phyloP scores from a whole-genome alignment of 1,284 basidiomycete genomes.

The Cutaneotrichosporon sp. region DNA sequence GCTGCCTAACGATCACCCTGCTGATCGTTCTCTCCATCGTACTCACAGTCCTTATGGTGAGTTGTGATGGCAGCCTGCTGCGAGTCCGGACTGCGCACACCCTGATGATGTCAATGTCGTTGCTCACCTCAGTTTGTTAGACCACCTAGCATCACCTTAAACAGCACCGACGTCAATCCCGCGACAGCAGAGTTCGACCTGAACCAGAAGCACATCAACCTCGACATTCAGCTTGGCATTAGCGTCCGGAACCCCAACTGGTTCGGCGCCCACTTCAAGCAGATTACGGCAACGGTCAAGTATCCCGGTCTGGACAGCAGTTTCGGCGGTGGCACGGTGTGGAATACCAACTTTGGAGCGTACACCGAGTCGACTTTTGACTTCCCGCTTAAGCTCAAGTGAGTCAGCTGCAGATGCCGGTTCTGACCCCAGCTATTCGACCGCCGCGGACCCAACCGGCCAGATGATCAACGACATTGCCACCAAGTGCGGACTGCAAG shows the following conservation, averaged over 20 bases:
- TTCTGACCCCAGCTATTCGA: conserved; percentile 22
- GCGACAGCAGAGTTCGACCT: conserved; percentile 12
- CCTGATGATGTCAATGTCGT: no score
- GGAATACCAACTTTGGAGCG: conserved; percentile 65
- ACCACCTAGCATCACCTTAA: conserved; percentile 70
- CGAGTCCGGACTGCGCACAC: background rate
- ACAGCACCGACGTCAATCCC: conserved; percentile 57
- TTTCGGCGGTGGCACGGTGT: conserved; percentile 66
- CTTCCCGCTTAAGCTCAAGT: conserved; percentile 73
- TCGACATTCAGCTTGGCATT: conserved; percentile 69
- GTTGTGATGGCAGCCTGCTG: conserved; percentile 32
- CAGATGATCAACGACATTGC: conserved; percentile 15
- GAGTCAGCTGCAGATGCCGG: conserved; percentile 18
- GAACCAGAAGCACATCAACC: conserved; percentile 25
- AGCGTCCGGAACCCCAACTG: conserved; percentile 85
- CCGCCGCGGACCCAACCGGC: conserved; percentile 5
- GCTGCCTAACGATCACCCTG: conserved; percentile 53
- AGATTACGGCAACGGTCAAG: conserved; percentile 66
- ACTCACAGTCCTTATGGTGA: conserved; percentile 68
- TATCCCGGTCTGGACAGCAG: conserved; percentile 67
- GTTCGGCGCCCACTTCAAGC: conserved; percentile 70
- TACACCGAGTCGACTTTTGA: conserved; percentile 69
- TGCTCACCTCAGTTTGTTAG: conserved; percentile 64
- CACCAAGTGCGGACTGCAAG: conserved; percentile 62
- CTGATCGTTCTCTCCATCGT: conserved; percentile 66